Base-by-base conservation (phyloP, 768 basidiomycete genomes). In the Pleurotus giganteus region DNA sequence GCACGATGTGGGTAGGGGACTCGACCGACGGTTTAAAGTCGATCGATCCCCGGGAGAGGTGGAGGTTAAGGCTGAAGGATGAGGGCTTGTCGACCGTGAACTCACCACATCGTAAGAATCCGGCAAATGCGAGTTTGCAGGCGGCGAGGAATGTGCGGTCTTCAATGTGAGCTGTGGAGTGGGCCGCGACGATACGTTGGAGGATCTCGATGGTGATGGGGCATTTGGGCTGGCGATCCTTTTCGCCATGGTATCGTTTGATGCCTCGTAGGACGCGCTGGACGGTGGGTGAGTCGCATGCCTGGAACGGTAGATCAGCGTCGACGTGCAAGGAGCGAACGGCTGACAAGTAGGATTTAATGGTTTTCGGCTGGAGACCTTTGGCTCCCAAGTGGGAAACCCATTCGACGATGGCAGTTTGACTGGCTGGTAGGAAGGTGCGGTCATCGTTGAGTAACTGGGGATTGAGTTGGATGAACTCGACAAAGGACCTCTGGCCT, bases 401-500 rank as follows among this genome's bases (percentile, higher is more conserved):
- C 65, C 63, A 70, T 21, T 64, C 52, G 5, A 63, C 39, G 44
- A 69, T 55, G 0, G 58, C 61, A 6, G 6, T 1, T 17, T 60
- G 28, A 1, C 54, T 31, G n/a, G 66, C 62, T 1, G 66, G 65
- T 27, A 67, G 52, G 51, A 46, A 17, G 23, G 39, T 49, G 1
- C 28, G 5, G 26, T 64, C 60, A 4, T 58, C 51, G 2, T 53
- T 34, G 19, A 41, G 27, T 31, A 54, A 57, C 17, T 63, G 37
- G 8, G 53, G 54, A 56, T 65, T 28, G 51, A 65, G 60, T 2
- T 24, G 28, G 51, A 61, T 47, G 52, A 66, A 71, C 24, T 68
- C 55, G 51, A 70, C 45, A 58, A 66, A 74, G 2, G 62, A 69
- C 2, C 57, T 46, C 44, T 72, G 44, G 17, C 27, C 54, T 2